A percentile compares a stretch with the other conserved stretches of the same genome.
Evolutionary conservation across 2,329 filamentous ascomycete species (phyloP).

Genomic region (Coniochaeta sp.): DNA sequence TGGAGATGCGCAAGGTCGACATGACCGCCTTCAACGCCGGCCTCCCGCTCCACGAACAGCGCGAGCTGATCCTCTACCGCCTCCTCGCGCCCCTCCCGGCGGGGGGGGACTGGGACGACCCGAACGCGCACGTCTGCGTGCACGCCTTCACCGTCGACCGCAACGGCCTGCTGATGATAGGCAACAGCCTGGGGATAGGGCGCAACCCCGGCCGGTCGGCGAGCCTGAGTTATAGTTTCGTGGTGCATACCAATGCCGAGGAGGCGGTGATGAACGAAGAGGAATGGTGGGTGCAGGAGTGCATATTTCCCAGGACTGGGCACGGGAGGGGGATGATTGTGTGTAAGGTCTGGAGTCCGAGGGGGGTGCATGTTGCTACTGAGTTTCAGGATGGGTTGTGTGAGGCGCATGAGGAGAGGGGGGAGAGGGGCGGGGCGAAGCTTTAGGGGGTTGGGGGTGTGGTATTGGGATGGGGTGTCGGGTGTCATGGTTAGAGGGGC

Average conservation of each 20-base stretch:
- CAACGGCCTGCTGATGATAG: slow-evolving; percentile 46
- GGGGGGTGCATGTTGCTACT: slow-evolving; percentile 44
- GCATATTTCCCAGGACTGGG: slow-evolving; percentile 37
- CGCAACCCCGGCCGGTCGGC: slow-evolving; percentile 32
- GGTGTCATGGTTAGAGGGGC: too few relatives aligned
- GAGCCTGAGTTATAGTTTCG: slow-evolving; percentile 44
- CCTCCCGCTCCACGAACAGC: slow-evolving; percentile 33
- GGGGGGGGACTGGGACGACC: slow-evolving; percentile 13
- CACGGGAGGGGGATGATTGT: slow-evolving; percentile 40
- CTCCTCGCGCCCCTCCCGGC: slow-evolving; percentile 33
- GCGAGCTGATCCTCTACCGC: slow-evolving; percentile 43
- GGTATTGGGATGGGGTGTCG: too few relatives aligned
- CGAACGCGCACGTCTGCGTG: slow-evolving; percentile 37
- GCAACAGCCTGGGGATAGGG: slow-evolving; percentile 41
- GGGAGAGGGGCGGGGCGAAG: background rate
- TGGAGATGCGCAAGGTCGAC: slow-evolving; percentile 50
- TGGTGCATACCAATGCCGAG: slow-evolving; percentile 42
- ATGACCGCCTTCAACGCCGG: slow-evolving; percentile 37
- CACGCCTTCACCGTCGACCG: slow-evolving; percentile 47
- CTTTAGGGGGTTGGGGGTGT: too few relatives aligned
- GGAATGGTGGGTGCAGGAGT: slow-evolving; percentile 48
- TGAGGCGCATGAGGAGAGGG: slow-evolving; percentile 6
- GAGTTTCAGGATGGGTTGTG: slow-evolving; percentile 44
- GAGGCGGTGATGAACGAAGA: slow-evolving; percentile 36
- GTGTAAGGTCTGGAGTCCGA: slow-evolving; percentile 47